Percentiles rank a stretch among this genome's conserved stretches.
Evolutionary conservation across 371 early-diverging fungal species (phyloP).

Genomic region (Syncephalis plumigaleata): DNA sequence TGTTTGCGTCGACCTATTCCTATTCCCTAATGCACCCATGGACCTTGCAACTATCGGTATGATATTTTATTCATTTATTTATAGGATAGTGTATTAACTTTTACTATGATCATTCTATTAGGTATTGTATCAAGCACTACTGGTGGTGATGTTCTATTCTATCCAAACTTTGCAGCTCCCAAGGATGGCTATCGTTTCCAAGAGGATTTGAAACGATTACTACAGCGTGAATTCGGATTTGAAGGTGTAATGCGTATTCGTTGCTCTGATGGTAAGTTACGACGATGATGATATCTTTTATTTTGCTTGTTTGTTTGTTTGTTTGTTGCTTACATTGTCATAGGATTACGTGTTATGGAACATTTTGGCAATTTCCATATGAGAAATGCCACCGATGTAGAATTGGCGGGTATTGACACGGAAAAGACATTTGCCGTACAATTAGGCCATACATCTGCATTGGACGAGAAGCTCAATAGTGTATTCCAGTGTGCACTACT

Average conservation of each 20-base stretch:
- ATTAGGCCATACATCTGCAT: constrained; percentile 70
- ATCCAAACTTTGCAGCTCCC: constrained; percentile 48
- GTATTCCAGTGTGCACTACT: constrained; percentile 81
- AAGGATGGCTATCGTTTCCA: constrained; percentile 47
- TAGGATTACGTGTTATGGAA: constrained; percentile 49
- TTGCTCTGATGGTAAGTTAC: constrained; percentile 44
- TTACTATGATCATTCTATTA: constrained; percentile 13
- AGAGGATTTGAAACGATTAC: constrained; percentile 45
- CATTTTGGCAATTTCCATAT: constrained; percentile 88
- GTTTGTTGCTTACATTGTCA: constrained; percentile 12
- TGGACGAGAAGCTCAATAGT: constrained; percentile 64
- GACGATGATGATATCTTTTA: constrained; percentile 10
- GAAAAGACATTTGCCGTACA: constrained; percentile 66
- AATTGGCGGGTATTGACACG: constrained; percentile 72
- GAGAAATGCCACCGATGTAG: constrained; percentile 81
- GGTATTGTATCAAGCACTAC: constrained; percentile 59
- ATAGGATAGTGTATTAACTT: background rate
- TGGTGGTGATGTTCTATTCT: constrained; percentile 73
- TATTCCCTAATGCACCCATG: constrained; percentile 71
- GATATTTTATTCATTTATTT: background rate
- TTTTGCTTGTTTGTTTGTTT: background rate
- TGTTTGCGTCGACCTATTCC: constrained; percentile 69
- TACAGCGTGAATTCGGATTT: constrained; percentile 69
- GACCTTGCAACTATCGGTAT: constrained; percentile 68
- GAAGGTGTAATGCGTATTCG: constrained; percentile 80